Conservation (phyloP, 768 basidiomycete species). For the Suillus weaverae region DNA sequence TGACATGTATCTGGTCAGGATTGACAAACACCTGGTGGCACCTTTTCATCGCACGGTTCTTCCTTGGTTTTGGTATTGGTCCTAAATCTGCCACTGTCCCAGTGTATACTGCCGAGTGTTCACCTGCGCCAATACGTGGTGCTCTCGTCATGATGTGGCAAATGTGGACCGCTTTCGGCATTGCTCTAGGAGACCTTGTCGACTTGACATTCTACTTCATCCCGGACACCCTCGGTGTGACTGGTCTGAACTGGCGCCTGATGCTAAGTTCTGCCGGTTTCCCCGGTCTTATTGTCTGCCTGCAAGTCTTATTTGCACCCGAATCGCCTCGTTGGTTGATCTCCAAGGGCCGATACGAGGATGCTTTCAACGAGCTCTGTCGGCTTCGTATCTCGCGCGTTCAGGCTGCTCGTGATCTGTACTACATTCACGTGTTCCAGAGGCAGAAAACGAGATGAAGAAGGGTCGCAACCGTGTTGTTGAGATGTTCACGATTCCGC, state of each 20-base stretch:
- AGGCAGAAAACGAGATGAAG: slow-evolving; percentile 61
- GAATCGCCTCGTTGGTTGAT: slow-evolving; percentile 89
- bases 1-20: slow-evolving; percentile 55
- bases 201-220: slow-evolving; percentile 64
- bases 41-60: slow-evolving; percentile 53
- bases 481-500: slow-evolving; percentile 75
- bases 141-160: slow-evolving; percentile 94
- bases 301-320: slow-evolving; percentile 46
- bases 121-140: slow-evolving; percentile 81
- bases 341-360: slow-evolving; percentile 67
- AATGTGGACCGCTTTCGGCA: slow-evolving; percentile 88
- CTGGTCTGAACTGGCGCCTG: slow-evolving; percentile 78
- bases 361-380: slow-evolving; percentile 64
- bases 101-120: slow-evolving; percentile 72
- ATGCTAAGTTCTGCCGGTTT: slow-evolving; percentile 73
- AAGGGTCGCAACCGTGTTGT: slow-evolving; percentile 54
- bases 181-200: slow-evolving; percentile 68
- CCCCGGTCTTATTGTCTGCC: slow-evolving; percentile 45
- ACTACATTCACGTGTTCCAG: slow-evolving; percentile 70
- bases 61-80: slow-evolving; percentile 47
- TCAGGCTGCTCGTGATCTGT: slow-evolving; percentile 81
- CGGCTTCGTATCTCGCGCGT: slow-evolving; percentile 68
- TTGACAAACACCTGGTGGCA: slow-evolving; percentile 58
- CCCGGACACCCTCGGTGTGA: slow-evolving; percentile 43
- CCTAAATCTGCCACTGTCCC: slow-evolving; percentile 65